Evolutionary conservation across 257 asterid genomes (phyloP), one percentile per base, ranked within the genome.

Genomic region (Solanum piurae): DNA sequence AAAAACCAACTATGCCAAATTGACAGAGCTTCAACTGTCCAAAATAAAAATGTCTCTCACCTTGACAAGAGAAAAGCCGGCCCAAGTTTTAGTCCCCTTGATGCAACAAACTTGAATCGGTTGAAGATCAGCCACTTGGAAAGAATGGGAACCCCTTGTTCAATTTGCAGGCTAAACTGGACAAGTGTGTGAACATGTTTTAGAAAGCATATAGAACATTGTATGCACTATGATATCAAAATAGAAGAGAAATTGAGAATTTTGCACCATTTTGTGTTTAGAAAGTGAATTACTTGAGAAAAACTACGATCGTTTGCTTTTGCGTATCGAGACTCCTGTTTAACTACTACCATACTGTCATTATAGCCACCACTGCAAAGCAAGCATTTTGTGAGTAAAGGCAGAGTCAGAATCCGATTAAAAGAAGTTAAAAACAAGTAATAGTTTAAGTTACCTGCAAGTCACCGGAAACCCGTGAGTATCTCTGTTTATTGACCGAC

Each of bases 101-200:
- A 93, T 83, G 98, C 98, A 82, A 75, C 92, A 92, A 97, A 95
- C 89, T 97, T 97, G 95, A 95, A 95, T 83, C 98, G 93, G 86
- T 95, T 97, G 93, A 97, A 97, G 92, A 95, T 95, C 86, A 94
- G 91, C 99, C 99, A 95, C 92, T 94, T 94, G 29, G 98, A 94
- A 87, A 94, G 94, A 92, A 97, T 93, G 83, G 99, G 99, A 88
- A 97, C 90, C 87, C 99, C 99, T 93, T 97, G 99, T 87, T 97
- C 99, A 87, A 97, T 95, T 92, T 94, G 98, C 91, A 97, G 91
- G 89, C 92, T 95, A 92, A 95, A 93, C 99, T 97, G 94, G 91
- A 94, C 85, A 84, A 73, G 85, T 79, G 69, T 83, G 89, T 84
- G 88, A 86, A 83, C 86, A 46, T 64, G 49, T 77, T 42, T 31